phyloP scores from a whole-genome alignment of 1,139 yeast species.

The Taphrina wiesneri region DNA sequence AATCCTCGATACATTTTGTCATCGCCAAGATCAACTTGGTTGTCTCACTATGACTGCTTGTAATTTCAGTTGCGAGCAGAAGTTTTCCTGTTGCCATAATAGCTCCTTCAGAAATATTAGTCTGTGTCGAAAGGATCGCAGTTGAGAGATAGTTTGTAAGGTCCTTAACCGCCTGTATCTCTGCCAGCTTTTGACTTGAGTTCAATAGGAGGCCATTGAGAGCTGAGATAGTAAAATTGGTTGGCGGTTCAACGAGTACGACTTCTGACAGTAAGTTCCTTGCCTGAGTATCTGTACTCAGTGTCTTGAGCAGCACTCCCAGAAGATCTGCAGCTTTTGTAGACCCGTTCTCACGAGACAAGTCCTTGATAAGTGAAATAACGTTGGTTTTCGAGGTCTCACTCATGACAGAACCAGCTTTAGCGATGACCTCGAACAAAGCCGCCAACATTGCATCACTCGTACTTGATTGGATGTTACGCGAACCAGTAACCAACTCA shows the following conservation, averaged over 20 bases:
- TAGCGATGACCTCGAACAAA: slow-evolving; percentile 74
- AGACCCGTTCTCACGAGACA: slow-evolving; percentile 41
- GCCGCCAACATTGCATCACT: slow-evolving; percentile 85
- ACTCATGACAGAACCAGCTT: slow-evolving; percentile 75
- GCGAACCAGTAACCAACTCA: slow-evolving; percentile 36
- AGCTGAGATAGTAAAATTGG: not conserved
- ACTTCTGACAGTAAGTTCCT: slow-evolving; percentile 9
- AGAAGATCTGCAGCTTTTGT: slow-evolving; percentile 26
- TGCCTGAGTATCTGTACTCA: slow-evolving; percentile 8
- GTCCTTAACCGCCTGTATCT: slow-evolving; percentile 39
- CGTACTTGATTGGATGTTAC: slow-evolving; percentile 47
- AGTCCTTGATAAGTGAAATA: slow-evolving; percentile 74
- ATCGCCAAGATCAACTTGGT: slow-evolving; percentile 54
- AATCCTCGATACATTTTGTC: slow-evolving; percentile 54
- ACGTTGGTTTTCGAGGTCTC: slow-evolving; percentile 70
- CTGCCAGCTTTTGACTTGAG: slow-evolving; percentile 19
- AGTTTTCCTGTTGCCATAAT: slow-evolving; percentile 79
- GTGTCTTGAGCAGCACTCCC: slow-evolving; percentile 22
- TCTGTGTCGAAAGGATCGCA: slow-evolving; percentile 44
- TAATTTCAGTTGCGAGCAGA: slow-evolving; percentile 44
- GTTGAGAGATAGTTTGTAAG: slow-evolving; percentile 54
- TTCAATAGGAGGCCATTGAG: slow-evolving; percentile 18
- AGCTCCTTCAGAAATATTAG: slow-evolving; percentile 76
- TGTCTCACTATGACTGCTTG: slow-evolving; percentile 40
- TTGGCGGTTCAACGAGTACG: slow-evolving; percentile 20